Conservation (phyloP, 139 green algal genomes). For the Coelastrella sp. region DNA sequence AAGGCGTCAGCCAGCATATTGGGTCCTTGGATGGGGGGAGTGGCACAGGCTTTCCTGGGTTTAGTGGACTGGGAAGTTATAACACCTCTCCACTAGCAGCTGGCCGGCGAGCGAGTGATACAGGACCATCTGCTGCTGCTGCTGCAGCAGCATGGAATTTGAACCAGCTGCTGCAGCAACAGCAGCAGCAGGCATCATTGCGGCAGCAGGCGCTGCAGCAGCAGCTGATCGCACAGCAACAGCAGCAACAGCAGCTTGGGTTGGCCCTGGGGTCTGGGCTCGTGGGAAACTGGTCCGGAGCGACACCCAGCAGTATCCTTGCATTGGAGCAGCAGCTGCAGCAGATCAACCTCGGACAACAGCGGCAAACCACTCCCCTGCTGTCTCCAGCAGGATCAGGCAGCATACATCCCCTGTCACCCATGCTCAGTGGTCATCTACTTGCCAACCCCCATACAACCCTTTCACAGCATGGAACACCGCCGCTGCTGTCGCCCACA, state of each 20-base stretch:
- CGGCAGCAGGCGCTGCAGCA: constrained; percentile 9
- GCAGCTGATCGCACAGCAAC: background rate
- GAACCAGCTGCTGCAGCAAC: background rate
- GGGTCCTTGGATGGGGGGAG: background rate
- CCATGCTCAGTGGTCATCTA: background rate
- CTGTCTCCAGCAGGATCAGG: background rate
- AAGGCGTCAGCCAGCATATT: background rate
- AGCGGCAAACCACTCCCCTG: background rate
- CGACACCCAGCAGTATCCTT: background rate
- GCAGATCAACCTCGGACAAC: background rate
- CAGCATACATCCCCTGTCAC: background rate
- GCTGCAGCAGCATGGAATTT: background rate
- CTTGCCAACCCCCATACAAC: background rate
- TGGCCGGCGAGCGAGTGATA: background rate
- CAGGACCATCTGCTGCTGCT: background rate
- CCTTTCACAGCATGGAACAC: constrained; percentile 1
- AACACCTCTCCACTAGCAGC: background rate
- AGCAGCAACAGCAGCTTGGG: background rate
- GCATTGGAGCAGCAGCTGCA: constrained; percentile 2
- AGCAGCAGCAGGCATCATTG: background rate
- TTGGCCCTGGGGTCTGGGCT: background rate
- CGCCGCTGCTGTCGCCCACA: background rate
- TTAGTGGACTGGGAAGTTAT: background rate
- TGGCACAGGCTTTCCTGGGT: background rate
- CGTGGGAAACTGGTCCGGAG: background rate